These are phyloP conservation scores for Aschersonia sp. DNA, from an alignment of 2,329 filamentous ascomycete genomes.

Conservation along the genomic window DNA sequence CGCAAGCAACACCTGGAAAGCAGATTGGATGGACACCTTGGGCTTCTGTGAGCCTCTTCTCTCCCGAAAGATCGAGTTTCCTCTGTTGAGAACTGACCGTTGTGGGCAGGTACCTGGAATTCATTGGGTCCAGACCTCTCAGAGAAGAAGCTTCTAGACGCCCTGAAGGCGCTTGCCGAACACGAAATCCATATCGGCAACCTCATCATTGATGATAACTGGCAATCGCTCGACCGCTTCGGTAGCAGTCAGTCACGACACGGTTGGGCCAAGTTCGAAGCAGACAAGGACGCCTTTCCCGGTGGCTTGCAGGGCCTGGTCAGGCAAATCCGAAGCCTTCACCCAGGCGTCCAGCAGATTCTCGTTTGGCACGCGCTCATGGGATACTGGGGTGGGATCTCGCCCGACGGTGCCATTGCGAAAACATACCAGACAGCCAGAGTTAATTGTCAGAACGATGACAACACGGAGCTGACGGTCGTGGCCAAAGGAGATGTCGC, in stretches of 20 bases:
- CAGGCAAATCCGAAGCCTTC: constrained; percentile 49
- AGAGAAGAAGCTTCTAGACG: constrained; percentile 62
- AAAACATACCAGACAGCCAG: constrained; percentile 63
- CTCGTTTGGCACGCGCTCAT: constrained; percentile 88
- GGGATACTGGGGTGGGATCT: constrained; percentile 85
- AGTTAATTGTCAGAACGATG: constrained; percentile 42
- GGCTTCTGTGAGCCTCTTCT: constrained; percentile 55
- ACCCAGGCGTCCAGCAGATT: constrained; percentile 65
- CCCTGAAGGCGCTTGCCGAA: constrained; percentile 55
- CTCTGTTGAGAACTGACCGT: constrained; percentile 6
- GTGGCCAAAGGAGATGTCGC: constrained; percentile 61
- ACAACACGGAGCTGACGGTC: constrained; percentile 35
- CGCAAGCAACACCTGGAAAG: constrained; percentile 52
- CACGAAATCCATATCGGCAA: constrained; percentile 66
- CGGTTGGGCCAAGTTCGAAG: constrained; percentile 75
- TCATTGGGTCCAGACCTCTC: constrained; percentile 71
- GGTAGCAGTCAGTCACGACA: constrained; percentile 38
- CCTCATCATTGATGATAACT: constrained; percentile 94
- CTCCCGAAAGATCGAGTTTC: background rate
- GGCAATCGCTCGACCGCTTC: constrained; percentile 58
- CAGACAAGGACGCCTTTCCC: constrained; percentile 66
- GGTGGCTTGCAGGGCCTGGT: constrained; percentile 61
- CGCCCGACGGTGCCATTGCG: constrained; percentile 58
- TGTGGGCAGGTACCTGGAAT: constrained; percentile 66
- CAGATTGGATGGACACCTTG: constrained; percentile 84